A percentile compares a stretch with the other conserved stretches of the same genome.
These are phyloP conservation scores for Yamadazyma akitaensis DNA, from an alignment of 805 yeast species.

Conservation along the genomic window DNA sequence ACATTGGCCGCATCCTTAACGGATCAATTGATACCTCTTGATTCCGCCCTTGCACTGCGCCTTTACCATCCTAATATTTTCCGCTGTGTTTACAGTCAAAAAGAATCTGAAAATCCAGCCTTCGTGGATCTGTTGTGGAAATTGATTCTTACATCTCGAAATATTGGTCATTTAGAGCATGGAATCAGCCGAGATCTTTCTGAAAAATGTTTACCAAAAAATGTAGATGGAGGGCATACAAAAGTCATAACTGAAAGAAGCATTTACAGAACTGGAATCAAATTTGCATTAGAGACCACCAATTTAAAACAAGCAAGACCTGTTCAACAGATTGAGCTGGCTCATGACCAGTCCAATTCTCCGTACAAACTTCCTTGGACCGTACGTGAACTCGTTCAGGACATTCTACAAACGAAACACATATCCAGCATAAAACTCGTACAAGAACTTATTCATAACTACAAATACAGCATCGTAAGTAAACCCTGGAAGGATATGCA, in stretches of 20 bases:
- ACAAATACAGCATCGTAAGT: constrained; percentile 27
- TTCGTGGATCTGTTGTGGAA: constrained; percentile 28
- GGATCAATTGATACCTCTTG: constrained; percentile 38
- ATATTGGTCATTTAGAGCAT: constrained; percentile 35
- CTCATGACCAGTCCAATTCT: constrained; percentile 6
- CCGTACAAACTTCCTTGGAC: constrained; percentile 37
- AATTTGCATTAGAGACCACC: constrained; percentile 37
- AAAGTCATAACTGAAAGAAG: constrained; percentile 20
- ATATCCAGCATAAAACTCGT: constrained; percentile 24
- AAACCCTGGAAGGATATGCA: constrained; percentile 32
- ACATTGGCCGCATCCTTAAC: constrained; percentile 31
- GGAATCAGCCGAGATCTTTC: constrained; percentile 27
- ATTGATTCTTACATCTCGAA: constrained; percentile 28
- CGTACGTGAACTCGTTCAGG: constrained; percentile 35
- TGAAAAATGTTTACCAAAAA: constrained; percentile 25
- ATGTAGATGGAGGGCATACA: constrained; percentile 26
- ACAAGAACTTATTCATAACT: constrained; percentile 22
- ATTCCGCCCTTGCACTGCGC: constrained; percentile 27
- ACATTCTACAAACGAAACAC: constrained; percentile 30
- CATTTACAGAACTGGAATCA: constrained; percentile 28
- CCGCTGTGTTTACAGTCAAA: constrained; percentile 23
- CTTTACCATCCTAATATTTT: constrained; percentile 37
- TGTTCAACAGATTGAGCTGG: constrained; percentile 8
- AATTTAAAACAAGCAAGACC: constrained; percentile 19
- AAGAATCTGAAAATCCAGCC: constrained; percentile 19